Evolutionary conservation across 805 yeast species (phyloP).

Genomic region (Lachancea sp.): DNA sequence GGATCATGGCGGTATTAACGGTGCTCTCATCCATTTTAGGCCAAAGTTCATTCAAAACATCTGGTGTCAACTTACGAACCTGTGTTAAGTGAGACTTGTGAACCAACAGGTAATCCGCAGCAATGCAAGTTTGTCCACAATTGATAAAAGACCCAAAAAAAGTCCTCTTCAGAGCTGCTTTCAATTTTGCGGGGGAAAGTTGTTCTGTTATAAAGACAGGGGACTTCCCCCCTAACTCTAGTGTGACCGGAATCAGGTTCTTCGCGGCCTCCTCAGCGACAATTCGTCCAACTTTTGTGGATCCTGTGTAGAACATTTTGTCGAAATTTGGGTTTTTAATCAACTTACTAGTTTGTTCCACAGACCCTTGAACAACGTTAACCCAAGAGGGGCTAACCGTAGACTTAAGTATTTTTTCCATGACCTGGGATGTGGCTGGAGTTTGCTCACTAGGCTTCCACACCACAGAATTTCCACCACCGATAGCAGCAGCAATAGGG

Average conservation of each 20-base stretch:
- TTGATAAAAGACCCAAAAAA: constrained; percentile 74
- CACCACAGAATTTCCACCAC: constrained; percentile 78
- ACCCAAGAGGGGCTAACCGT: constrained; percentile 53
- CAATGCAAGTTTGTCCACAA: constrained; percentile 87
- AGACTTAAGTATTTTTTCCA: constrained; percentile 48
- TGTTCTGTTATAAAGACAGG: constrained; percentile 66
- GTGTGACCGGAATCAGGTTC: constrained; percentile 66
- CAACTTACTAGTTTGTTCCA: constrained; percentile 53
- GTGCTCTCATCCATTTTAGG: constrained; percentile 33
- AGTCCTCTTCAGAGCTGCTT: constrained; percentile 52
- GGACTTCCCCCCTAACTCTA: constrained; percentile 91
- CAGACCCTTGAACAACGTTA: constrained; percentile 65
- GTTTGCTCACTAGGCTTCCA: constrained; percentile 70
- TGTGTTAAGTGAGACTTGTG: constrained; percentile 50
- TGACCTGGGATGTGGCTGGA: constrained; percentile 51
- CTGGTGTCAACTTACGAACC: constrained; percentile 39
- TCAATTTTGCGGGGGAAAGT: constrained; percentile 39
- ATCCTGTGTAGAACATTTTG: constrained; percentile 83
- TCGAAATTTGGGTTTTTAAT: constrained; percentile 59
- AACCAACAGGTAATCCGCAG: constrained; percentile 77
- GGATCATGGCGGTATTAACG: constrained; percentile 59
- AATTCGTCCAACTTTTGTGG: constrained; percentile 64
- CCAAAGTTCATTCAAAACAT: constrained; percentile 41
- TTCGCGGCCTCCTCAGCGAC: constrained; percentile 81
- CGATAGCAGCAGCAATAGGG: constrained; percentile 73